Percentiles rank a stretch among this genome's conserved stretches.
phyloP scores from a whole-genome alignment of 371 early-diverging fungal genomes.

The Actinomucor elegans region DNA sequence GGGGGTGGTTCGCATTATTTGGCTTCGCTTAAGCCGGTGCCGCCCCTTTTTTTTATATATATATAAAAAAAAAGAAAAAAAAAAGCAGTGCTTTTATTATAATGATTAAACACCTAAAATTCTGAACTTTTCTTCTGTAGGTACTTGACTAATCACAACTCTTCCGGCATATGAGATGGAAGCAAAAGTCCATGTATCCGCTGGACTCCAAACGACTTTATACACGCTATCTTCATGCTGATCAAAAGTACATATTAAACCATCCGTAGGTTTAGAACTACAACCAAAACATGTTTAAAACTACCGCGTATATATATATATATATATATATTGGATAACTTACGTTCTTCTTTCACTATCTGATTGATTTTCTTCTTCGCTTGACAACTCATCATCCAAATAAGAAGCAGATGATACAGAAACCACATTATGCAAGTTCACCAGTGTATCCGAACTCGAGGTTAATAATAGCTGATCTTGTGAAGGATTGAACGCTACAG shows the following conservation, averaged over 20 bases:
- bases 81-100: constrained; percentile 46
- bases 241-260: constrained; percentile 79
- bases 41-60: constrained; percentile 11
- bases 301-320: no score
- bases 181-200: constrained; percentile 94
- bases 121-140: constrained; percentile 85
- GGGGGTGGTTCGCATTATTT: constrained; percentile 30
- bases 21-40: constrained; percentile 55
- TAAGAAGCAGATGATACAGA: constrained; percentile 80
- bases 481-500: constrained; percentile 78
- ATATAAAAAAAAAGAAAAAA: constrained; percentile 6
- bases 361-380: constrained; percentile 25
- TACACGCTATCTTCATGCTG: constrained; percentile 95
- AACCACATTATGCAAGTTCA: constrained; percentile 80
- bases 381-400: constrained; percentile 34
- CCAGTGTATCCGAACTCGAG: constrained; percentile 81
- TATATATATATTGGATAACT: no score
- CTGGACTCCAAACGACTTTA: constrained; percentile 82
- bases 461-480: constrained; percentile 91
- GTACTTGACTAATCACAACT: constrained; percentile 86
- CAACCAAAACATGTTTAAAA: background rate
- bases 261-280: constrained; percentile 69
- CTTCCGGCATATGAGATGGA: constrained; percentile 92
- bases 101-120: constrained; percentile 62
- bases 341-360: constrained; percentile 11